Base-by-base conservation (phyloP, 2,329 filamentous ascomycete genomes). In the Stachybotrys elegans region DNA sequence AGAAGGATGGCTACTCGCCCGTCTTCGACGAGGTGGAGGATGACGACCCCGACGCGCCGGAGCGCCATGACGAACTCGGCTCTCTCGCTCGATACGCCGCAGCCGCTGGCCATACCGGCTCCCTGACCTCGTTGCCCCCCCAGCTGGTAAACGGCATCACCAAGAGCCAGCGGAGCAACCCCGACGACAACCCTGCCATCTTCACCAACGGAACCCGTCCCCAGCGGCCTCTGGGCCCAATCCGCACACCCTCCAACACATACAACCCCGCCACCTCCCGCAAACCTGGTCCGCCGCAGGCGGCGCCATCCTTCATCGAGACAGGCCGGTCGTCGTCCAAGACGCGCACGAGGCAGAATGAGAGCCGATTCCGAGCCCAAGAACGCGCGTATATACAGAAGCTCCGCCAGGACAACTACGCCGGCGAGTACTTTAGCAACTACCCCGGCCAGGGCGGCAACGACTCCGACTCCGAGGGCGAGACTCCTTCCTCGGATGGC, bases 301-400 rank as follows among this genome's bases (percentile, higher is more conserved):
- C 66, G 34, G 57, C 67, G n/a, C 59, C 71, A 40, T 64, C 71
- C 27, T 70, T 68, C 47, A 62, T 67, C 48, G 68, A 67, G 36
- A 63, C 69, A 43, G 66, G 71, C 52, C 66, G 76, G 51, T 66
- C 82, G 57, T 60, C 74, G 53, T 67, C 79, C 60, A 67, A 80
- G 67, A 68, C 78, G 32, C 68, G 75, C 39, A 67, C 63, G 45
- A 60, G 68, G 49, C 70, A 65, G 57, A 73, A 60, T 49, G 72
- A 74, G 40, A 68, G 61, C 45, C 55, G 63, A 34, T 68, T 68
- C 29, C 68, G 71, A n/a, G 79, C 72, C 45, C 76, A 97, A 66
- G 92, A 97, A 65, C 88, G 91, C 61, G 92, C 92, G 45, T 98
- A 98, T 61, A 85, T 97, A 25, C 89, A 95, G 65, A 84, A 92